Base-by-base conservation (phyloP, 2,329 filamentous ascomycete species). In the Pestalotiopsis sp. region DNA sequence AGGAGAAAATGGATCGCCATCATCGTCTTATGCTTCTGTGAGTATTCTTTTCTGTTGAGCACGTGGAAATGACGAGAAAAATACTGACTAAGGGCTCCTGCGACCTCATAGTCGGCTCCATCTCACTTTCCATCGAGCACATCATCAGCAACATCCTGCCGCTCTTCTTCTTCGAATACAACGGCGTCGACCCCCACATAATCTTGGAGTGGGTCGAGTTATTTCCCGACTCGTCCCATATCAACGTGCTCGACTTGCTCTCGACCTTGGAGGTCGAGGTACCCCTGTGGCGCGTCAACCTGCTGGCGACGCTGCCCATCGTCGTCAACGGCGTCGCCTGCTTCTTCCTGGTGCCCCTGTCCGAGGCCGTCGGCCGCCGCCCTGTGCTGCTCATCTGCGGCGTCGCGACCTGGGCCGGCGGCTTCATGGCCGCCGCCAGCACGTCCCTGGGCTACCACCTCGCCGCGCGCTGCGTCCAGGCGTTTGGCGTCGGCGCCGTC, bases 301-400 rank as follows among this genome's bases (percentile, higher is more conserved):
- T 79, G 68, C 71, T 82, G 12, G 75, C 78, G 0, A 79, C 79
- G 1, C 71, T 80, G 4, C 80, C 80, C 25, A 70, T 81, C 20
- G 69, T 82, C 23, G 76, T 77, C 66, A 80, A 80, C 65, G 80
- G 80, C 17, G 72, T 77, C 13, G 77, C 79, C 4, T 77, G 75
- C 36, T 80, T 79, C 69, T 65, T 81, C n/a, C 76, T 80, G n/a
- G 75, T 81, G 1, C 80, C 80, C 9, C 72, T 82, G n/a, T 80
- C 79, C 1, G 78, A 78, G 14, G 79, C 75, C 58, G 72, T 80
- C 36, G 80, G 80, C 5, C 78, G 80, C 13, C 75, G 80, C 2
- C 80, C 79, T 0, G 76, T 81, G 4, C 70, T 82, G 17, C 72
- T 82, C 6, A 65, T 80, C 14, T 75, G 78, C 0, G 77, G 77